Conservation (phyloP, 345 rosid species). For the Laguncularia racemosa region DNA sequence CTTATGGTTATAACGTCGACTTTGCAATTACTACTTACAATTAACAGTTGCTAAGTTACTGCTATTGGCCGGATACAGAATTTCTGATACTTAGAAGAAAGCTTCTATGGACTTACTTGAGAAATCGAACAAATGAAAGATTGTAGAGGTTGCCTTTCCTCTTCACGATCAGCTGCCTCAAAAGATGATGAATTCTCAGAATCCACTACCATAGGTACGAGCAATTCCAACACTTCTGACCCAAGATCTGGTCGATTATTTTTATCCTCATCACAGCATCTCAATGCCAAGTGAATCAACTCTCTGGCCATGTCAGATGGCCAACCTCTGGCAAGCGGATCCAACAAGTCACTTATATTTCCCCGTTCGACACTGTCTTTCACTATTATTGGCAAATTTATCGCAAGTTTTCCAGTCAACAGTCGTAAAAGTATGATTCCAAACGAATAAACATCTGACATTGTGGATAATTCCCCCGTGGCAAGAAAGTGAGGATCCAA, state of each 20-base stretch:
- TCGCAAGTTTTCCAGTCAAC: conserved; percentile 59
- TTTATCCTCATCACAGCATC: conserved; percentile 63
- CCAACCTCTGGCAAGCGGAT: conserved; percentile 86
- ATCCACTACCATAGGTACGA: conserved; percentile 78
- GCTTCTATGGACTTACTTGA: conserved; percentile 31
- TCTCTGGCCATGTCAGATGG: conserved; percentile 80
- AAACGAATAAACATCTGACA: conserved; percentile 76
- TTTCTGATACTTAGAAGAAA: too few species aligned
- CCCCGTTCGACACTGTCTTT: conserved; percentile 51
- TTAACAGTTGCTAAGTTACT: too few species aligned
- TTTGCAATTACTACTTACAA: too few species aligned
- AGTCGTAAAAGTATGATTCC: conserved; percentile 57
- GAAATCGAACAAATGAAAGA: conserved; percentile 77
- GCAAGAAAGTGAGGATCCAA: conserved; percentile 60
- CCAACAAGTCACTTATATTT: conserved; percentile 43
- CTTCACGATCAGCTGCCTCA: conserved; percentile 25
- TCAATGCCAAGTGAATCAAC: conserved; percentile 58
- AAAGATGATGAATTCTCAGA: conserved; percentile 47
- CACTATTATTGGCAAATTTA: conserved; percentile 55
- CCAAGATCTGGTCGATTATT: conserved; percentile 66
- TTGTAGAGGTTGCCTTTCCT: conserved; percentile 47
- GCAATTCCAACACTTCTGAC: conserved; percentile 65
- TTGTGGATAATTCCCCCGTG: conserved; percentile 59
- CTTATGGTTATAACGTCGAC: too few species aligned
- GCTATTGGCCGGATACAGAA: too few species aligned